Evolutionary conservation across 441 rosid genomes (phyloP), one percentile per base, ranked within the genome.

Genomic region (Lepidium campestre): DNA sequence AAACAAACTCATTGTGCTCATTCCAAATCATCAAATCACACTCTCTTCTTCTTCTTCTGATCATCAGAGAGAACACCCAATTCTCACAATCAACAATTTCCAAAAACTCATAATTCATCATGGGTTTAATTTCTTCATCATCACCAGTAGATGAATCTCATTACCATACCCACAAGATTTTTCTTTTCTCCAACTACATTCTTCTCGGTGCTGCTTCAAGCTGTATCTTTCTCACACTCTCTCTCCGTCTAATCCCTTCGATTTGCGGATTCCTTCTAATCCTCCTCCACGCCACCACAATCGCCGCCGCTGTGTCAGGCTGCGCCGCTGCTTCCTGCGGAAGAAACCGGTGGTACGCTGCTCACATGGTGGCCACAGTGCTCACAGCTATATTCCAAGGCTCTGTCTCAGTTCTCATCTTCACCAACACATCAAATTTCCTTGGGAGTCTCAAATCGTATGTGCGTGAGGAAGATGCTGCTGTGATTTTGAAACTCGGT

Each of bases 171-270:
- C 96, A 81, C 86, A 89, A 81, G 60, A 61, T 83, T 44, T 93
- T 91, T 84, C 82, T 87, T 58, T 77, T 85, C 63, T 81, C 87
- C 76, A 91, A 94, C 86, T 91, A 89, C 88, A 78, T 91, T 52
- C 94, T 91, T 14, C 86, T 93, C 0, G 90, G 97, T 0, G 89
- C 99, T 2, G 96, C 99, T 39, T 84, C 96, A 2, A 85, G 93
- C 70, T 89, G 96, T 83, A 83, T 91, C 66, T 91, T 94, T 89
- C 81, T 94, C 44, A 91, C 97, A 9, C 88, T 88, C 52, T 88
- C 96, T 10, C 94, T 94, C 40, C 91, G 98, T 58, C 70, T 94
- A 17, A 10, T 86, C 74, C 98, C 98, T 11, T 94, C 99, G 0
- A 7, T 85, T 54, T 79, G 83, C 12, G 99, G 98, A 34, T 81